A percentile compares a stretch with the other conserved stretches of the same genome.
phyloP scores from a whole-genome alignment of 345 rosid genomes.

The Barbarea vulgaris region DNA sequence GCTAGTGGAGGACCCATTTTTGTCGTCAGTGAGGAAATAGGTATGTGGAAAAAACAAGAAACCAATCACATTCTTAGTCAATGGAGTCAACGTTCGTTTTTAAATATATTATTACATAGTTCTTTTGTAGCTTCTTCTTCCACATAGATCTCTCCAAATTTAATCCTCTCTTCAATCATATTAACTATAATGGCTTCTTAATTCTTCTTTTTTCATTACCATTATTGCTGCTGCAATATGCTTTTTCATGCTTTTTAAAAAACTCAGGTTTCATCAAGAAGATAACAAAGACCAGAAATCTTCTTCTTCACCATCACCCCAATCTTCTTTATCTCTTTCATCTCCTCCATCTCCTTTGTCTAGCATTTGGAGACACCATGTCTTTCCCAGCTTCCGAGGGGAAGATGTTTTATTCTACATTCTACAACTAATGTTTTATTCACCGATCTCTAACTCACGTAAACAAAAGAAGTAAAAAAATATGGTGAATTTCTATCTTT shows the following conservation, averaged over 20 bases:
- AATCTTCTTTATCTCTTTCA: not conserved
- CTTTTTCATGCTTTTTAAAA: not conserved
- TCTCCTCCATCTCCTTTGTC: not conserved
- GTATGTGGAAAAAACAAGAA: no score
- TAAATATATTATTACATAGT: not conserved
- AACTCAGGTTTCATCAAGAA: not conserved
- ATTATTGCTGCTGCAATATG: not conserved
- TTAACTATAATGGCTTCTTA: not conserved
- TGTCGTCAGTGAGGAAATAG: no score
- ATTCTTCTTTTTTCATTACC: not conserved
- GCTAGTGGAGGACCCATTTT: no score
- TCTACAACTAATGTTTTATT: no score
- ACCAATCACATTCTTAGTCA: not conserved
- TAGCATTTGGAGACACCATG: no score
- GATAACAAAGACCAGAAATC: not conserved
- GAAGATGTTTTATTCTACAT: no score
- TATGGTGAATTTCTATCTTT: not conserved
- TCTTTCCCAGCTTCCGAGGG: no score
- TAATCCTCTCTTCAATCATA: not conserved
- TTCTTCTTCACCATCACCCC: not conserved
- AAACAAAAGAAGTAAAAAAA: not conserved
- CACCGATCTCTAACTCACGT: no score
- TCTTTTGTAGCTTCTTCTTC: not conserved
- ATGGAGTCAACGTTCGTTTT: not conserved
- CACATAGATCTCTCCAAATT: not conserved